phyloP scores from a whole-genome alignment of 2,329 filamentous ascomycete species.

The Cladosporium velox region DNA sequence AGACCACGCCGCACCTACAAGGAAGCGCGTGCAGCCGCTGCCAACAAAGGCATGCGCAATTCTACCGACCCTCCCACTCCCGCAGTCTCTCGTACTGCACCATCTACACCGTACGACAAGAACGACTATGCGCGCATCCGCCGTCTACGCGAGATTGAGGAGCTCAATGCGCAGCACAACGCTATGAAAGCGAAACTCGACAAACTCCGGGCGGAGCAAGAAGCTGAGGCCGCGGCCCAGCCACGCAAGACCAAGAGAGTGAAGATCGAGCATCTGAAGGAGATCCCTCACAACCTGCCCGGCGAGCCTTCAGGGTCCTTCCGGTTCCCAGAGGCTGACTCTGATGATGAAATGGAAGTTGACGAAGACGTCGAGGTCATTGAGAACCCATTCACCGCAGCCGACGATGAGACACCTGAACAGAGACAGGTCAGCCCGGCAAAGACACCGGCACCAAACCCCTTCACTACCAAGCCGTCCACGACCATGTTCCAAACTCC shows the following conservation, averaged over 20 bases:
- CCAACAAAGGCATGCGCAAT: slow-evolving; percentile 6
- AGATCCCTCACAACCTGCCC: slow-evolving; percentile 36
- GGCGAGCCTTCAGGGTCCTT: slow-evolving; percentile 35
- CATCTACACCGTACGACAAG: slow-evolving; percentile 27
- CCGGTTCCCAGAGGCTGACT: slow-evolving; percentile 35
- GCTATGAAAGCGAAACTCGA: slow-evolving; percentile 28
- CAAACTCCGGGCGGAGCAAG: slow-evolving; percentile 25
- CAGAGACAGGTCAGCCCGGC: slow-evolving; percentile 5
- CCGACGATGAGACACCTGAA: slow-evolving; percentile 21
- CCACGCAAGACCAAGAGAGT: slow-evolving; percentile 34
- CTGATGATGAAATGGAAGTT: slow-evolving; percentile 39
- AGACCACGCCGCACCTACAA: slow-evolving; percentile 12
- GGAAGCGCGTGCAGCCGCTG: slow-evolving; percentile 15
- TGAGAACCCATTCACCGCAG: slow-evolving; percentile 5
- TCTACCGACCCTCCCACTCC: slow-evolving; percentile 3
- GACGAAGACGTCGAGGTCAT: slow-evolving; percentile 26
- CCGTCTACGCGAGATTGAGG: slow-evolving; percentile 29
- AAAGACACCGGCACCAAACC: background rate
- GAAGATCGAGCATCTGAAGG: slow-evolving; percentile 35
- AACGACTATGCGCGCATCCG: slow-evolving; percentile 34
- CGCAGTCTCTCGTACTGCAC: slow-evolving; percentile 21
- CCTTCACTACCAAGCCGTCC: background rate
- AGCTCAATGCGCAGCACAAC: slow-evolving; percentile 28
- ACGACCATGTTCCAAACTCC: background rate
- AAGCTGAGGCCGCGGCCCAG: slow-evolving; percentile 27